Evolutionary conservation across 352 stramenopile genomes (phyloP), one percentile per base, ranked within the genome.

Genomic region (Thraustochytrium striatum): DNA sequence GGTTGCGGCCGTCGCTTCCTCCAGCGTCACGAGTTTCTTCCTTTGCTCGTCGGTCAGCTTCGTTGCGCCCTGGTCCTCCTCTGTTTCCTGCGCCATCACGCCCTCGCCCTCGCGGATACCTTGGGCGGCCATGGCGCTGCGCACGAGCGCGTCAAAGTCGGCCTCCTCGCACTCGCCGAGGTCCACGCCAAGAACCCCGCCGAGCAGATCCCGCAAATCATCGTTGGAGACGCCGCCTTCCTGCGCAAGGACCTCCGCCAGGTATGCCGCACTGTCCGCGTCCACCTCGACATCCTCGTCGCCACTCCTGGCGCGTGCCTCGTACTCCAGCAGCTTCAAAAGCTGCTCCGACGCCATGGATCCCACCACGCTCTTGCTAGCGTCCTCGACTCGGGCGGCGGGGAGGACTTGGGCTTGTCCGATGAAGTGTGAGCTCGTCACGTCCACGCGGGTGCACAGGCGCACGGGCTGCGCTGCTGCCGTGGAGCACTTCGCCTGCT

Each of bases 31-130:
- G 41, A 75, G n/a, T 43, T 61, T 75, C 16, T 8, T 7, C 0
- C 65, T 39, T 32, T 75, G 65, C 65, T 75, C 65, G n/a, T 72
- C 32, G 7, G 65, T 75, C 19, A 75, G 65, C n/a, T 25, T 38
- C 9, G 11, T 75, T 19, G 62, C 21, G 7, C 62, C 62, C 8
- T 73, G n/a, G 0, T 61, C 62, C 28, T 9, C 52, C 9, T 43
- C 30, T 7, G 61, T 68, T 39, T 75, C n/a, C 1, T 75, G n/a
- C 21, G 16, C 5, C 11, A n/a, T 39, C 25, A 0, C 25, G 39
- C 21, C 44, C 11, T 38, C 65, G 5, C 43, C 21, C 3, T 72
- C 25, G 7, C 7, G 61, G 3, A 47, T 0, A 59, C 5, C 38
- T 7, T 7, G 8, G 19, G 30, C 32, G 7, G 59, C 32, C 25